Conservation (phyloP, 2,329 filamentous ascomycete genomes). For the Aspergillus bombycis region DNA sequence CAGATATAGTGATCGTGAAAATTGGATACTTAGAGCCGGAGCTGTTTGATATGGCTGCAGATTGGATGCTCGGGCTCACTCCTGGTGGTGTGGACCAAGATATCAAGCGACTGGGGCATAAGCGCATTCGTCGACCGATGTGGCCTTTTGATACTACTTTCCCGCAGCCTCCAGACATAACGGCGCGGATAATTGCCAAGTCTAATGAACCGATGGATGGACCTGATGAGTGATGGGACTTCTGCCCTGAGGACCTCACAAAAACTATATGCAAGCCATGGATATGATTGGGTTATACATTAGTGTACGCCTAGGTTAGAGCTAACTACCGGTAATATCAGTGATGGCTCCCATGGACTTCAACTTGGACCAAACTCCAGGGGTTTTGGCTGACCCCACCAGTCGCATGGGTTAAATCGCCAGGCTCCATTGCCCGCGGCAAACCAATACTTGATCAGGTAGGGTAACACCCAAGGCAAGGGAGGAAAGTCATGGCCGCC, state of each 20-base stretch:
- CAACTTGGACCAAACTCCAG: neutral
- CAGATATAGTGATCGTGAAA: slow-evolving; percentile 59
- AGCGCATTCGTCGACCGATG: slow-evolving; percentile 54
- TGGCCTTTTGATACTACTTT: slow-evolving; percentile 50
- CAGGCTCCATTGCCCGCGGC: neutral
- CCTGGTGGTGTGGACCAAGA: slow-evolving; percentile 60
- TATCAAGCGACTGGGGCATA: slow-evolving; percentile 52
- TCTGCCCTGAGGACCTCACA: neutral
- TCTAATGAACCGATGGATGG: slow-evolving; percentile 27
- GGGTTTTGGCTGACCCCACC: neutral
- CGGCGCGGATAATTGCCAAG: slow-evolving; percentile 38
- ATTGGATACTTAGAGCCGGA: slow-evolving; percentile 61
- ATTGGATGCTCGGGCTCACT: slow-evolving; percentile 59
- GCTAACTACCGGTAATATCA: neutral
- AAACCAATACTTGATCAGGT: neutral
- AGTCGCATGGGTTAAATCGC: neutral
- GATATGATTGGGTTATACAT: neutral
- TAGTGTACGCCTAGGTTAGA: neutral
- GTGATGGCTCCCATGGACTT: neutral
- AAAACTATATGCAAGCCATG: neutral
- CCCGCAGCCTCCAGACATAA: slow-evolving; percentile 37
- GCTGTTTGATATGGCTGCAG: slow-evolving; percentile 56
- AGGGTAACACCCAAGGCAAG: neutral
- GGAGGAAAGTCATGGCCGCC: neutral
- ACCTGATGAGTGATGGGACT: slow-evolving; percentile 24